Percentiles rank a stretch among this genome's conserved stretches.
These are phyloP conservation scores for Spinacia oleracea DNA, from an alignment of 179 eudicot genomes.

Conservation along the genomic window DNA sequence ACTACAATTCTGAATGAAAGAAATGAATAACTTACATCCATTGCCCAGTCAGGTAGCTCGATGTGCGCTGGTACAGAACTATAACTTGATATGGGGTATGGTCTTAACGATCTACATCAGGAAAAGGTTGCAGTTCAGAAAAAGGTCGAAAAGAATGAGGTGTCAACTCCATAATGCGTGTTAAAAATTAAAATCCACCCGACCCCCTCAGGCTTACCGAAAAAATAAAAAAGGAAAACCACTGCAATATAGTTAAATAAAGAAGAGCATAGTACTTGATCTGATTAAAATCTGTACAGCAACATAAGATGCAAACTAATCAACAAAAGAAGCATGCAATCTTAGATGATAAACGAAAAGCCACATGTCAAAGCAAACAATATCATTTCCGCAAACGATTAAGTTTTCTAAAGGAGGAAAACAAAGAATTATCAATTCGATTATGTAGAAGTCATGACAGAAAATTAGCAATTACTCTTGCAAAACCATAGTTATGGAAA, in stretches of 20 bases:
- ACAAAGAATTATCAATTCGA: neutral
- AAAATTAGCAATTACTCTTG: neutral
- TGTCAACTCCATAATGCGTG: conserved; percentile 2
- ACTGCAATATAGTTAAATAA: neutral
- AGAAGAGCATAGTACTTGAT: neutral
- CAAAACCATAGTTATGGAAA: neutral
- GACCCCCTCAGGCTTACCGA: neutral
- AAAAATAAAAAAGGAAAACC: neutral
- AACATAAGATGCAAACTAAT: neutral
- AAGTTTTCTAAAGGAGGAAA: neutral
- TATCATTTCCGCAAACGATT: neutral
- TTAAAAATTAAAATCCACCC: neutral
- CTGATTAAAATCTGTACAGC: neutral
- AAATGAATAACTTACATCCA: conserved; percentile 58
- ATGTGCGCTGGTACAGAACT: conserved; percentile 70
- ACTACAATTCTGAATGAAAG: conserved; percentile 11
- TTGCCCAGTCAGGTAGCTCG: conserved; percentile 89
- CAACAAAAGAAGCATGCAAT: neutral
- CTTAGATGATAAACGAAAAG: neutral
- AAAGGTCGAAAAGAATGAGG: conserved; percentile 1
- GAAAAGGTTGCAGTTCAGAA: conserved; percentile 19
- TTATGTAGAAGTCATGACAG: neutral
- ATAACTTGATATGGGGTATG: conserved; percentile 76
- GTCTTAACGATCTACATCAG: conserved; percentile 62
- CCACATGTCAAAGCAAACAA: neutral